A percentile compares a stretch with the other conserved stretches of the same genome.
phyloP scores from a whole-genome alignment of 108 stramenopile species.

The Asterionellopsis glacialis region DNA sequence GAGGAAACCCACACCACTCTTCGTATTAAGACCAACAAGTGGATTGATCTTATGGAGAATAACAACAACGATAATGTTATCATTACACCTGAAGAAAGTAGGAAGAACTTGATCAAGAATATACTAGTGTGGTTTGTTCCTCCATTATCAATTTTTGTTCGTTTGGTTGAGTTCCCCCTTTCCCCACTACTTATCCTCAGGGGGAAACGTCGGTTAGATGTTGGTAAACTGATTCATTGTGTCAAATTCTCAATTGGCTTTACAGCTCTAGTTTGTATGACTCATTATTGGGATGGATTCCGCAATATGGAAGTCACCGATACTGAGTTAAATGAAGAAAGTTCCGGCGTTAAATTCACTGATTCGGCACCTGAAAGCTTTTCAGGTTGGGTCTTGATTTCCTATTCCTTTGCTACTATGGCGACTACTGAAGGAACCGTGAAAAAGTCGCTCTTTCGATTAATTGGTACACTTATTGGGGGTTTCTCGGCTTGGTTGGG shows the following conservation, averaged over 20 bases:
- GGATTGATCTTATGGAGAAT: neutral
- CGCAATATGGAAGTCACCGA: no score
- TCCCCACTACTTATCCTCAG: no score
- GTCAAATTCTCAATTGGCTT: neutral
- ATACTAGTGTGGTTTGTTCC: no score
- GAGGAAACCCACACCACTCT: no score
- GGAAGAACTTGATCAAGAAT: no score
- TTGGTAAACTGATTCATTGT: no score
- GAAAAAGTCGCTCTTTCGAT: conserved; percentile 15
- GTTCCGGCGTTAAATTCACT: no score
- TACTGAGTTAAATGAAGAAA: no score
- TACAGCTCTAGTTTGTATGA: conserved; percentile 2
- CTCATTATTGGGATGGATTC: neutral
- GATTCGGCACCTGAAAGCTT: no score
- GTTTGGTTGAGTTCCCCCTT: no score
- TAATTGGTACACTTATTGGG: conserved; percentile 13
- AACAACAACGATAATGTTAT: neutral
- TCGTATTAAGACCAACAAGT: neutral
- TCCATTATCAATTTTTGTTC: no score
- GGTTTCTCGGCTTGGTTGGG: conserved; percentile 17
- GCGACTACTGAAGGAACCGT: conserved; percentile 14
- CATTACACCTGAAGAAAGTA: neutral
- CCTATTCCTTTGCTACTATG: conserved; percentile 13
- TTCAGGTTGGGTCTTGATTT: conserved; percentile 10
- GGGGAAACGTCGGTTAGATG: no score